These are phyloP conservation scores for Canariomyces notabilis DNA, from an alignment of 2,329 filamentous ascomycete species.

Conservation along the genomic window DNA sequence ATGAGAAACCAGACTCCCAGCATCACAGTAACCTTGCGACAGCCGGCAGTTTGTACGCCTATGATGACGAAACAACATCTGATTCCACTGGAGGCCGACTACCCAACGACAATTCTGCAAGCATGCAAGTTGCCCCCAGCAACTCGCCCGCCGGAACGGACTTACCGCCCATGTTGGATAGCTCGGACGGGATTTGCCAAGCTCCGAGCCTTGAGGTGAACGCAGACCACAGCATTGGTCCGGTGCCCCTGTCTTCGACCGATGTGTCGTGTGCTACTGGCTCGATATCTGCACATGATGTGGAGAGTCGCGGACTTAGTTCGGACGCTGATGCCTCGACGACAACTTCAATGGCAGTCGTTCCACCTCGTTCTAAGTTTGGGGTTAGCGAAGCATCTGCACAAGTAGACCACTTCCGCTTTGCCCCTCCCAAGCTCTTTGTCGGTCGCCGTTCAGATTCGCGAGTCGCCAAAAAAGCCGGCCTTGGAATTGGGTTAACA, in stretches of 20 bases:
- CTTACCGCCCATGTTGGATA: neutral
- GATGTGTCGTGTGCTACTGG: neutral
- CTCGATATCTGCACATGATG: neutral
- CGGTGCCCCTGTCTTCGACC: neutral
- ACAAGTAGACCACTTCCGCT: conserved; percentile 22
- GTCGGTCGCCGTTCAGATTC: conserved; percentile 25
- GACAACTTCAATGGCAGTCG: conserved; percentile 15
- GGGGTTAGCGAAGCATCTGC: conserved; percentile 9
- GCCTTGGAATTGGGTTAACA: conserved; percentile 7
- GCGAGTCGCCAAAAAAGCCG: neutral
- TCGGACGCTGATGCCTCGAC: conserved; percentile 6
- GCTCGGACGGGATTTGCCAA: neutral
- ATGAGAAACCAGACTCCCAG: conserved; percentile 3
- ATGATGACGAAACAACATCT: neutral
- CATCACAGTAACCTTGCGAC: conserved; percentile 12
- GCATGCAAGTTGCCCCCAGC: conserved; percentile 8
- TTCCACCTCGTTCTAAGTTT: conserved; percentile 14
- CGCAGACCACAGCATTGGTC: conserved; percentile 6
- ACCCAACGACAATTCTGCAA: conserved; percentile 7
- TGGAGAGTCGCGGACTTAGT: conserved; percentile 5
- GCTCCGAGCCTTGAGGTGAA: conserved; percentile 7
- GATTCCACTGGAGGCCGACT: neutral
- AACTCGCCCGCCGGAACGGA: neutral
- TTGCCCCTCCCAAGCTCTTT: conserved; percentile 28
- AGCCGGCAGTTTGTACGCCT: conserved; percentile 7